phyloP scores from a whole-genome alignment of 306 rosid species.

The Acmispon strigosus region DNA sequence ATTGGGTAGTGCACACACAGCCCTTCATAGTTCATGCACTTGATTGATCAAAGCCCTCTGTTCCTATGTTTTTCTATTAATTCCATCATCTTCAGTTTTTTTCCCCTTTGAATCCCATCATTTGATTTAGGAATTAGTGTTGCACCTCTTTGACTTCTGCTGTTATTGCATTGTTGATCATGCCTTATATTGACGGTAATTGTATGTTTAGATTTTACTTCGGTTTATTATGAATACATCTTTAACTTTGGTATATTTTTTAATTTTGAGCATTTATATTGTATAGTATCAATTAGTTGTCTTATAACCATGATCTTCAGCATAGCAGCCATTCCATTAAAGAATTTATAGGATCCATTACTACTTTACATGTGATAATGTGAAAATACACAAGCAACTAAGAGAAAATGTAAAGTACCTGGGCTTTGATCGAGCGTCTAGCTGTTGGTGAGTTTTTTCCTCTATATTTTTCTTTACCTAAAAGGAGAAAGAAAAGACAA shows the following conservation, averaged over 20 bases:
- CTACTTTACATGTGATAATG: background rate
- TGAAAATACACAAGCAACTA: conserved; percentile 3
- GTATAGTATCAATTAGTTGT: background rate
- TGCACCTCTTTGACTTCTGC: background rate
- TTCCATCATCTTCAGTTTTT: background rate
- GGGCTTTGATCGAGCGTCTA: conserved; percentile 92
- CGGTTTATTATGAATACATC: background rate
- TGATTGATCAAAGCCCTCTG: background rate
- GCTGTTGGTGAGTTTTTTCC: conserved; percentile 55
- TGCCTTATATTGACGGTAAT: background rate
- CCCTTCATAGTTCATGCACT: too few relatives aligned
- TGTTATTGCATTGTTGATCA: background rate
- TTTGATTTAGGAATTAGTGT: background rate
- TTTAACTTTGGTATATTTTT: background rate
- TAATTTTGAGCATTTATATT: background rate
- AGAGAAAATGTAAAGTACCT: conserved; percentile 42
- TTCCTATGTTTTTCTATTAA: background rate
- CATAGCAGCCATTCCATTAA: background rate
- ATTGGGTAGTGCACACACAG: too few relatives aligned
- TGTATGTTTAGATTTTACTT: background rate
- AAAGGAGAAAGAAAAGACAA: conserved; percentile 10
- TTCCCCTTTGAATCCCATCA: background rate
- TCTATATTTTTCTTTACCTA: conserved; percentile 65
- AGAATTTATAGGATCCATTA: background rate
- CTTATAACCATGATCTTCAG: background rate